Base-by-base conservation (phyloP, 306 rosid species). In the Prosopis cineraria region DNA sequence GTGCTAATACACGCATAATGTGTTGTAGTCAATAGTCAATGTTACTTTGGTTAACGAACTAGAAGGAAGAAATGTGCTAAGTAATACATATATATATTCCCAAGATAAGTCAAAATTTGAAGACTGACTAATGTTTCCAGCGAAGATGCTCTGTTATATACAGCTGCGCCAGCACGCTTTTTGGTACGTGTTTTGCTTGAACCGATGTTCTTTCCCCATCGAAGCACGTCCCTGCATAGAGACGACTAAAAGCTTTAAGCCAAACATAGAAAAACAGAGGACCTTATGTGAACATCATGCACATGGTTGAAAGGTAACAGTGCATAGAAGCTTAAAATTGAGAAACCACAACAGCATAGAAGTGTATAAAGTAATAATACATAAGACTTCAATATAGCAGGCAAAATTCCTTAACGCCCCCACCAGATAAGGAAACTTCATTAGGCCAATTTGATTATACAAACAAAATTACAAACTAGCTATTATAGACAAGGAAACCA, bases 91-190 rank as follows among this genome's bases (percentile, higher is more conserved):
- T 22, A 25, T 22, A 27, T 12, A 22, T 22, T 12, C 53, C 25
- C 20, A 68, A 40, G 60, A 67, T 78, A 68, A 77, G 24, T 33
- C 80, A 41, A 56, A 64, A 24, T 76, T 78, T 56, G 73, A 77
- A 73, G 81, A 82, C 93, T 70, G 39, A 92, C 98, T 73, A 90
- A 84, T 84, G 98, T 86, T 85, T 94, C 97, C 65, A 95, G 83
- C 30, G 98, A 90, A 85, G 98, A 92, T 73, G 98, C 98, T 81
- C 98, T 85, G 70, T 81, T 92, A 84, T 92, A 94, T 72, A 89
- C 91, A 43, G 95, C 97, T 44, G 92, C 55, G 50, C 98, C 97
- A 77, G 97, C 97, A 47, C 98, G 97, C 76, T 72, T 92, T 73
- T 84, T 94, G 6, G 98, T 92, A 72, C 97, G 85, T 11, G 91